These are phyloP conservation scores for Daucus carota DNA, from an alignment of 129 eudicot genomes.

Conservation along the genomic window DNA sequence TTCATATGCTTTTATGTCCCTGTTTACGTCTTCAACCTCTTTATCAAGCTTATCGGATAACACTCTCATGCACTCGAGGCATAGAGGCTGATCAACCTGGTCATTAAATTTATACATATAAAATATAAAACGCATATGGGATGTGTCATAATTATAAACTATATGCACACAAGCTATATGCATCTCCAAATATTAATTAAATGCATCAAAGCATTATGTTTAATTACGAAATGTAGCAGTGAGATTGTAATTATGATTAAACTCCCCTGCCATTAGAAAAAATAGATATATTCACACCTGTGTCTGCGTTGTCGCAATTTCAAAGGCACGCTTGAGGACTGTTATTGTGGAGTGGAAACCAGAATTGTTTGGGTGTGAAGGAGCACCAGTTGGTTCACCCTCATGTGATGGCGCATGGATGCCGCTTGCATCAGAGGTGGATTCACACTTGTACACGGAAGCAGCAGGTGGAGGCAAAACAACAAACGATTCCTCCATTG, in stretches of 20 bases:
- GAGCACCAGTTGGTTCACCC: conserved; percentile 35
- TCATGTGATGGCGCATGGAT: conserved; percentile 42
- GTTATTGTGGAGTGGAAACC: conserved; percentile 88
- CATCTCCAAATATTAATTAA: neutral
- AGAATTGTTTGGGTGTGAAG: conserved; percentile 57
- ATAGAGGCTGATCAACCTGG: conserved; percentile 91
- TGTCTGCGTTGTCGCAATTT: conserved; percentile 86
- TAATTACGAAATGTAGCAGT: neutral
- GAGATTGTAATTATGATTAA: neutral
- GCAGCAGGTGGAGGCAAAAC: conserved; percentile 97
- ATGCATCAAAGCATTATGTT: neutral
- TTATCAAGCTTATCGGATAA: conserved; percentile 92
- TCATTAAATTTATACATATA: neutral
- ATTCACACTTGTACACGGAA: conserved; percentile 83
- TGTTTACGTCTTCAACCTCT: conserved; percentile 94
- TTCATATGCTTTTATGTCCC: conserved; percentile 88
- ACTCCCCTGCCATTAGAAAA: neutral
- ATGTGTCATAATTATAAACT: too few species aligned
- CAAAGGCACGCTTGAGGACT: conserved; percentile 87
- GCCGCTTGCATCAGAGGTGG: conserved; percentile 60
- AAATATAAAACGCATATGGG: neutral
- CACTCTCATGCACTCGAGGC: conserved; percentile 97
- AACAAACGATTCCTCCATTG: conserved; percentile 96
- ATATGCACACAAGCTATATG: neutral
- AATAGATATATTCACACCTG: conserved; percentile 34